Conservation (phyloP, 768 basidiomycete species). For the Polyporus arcularius region DNA sequence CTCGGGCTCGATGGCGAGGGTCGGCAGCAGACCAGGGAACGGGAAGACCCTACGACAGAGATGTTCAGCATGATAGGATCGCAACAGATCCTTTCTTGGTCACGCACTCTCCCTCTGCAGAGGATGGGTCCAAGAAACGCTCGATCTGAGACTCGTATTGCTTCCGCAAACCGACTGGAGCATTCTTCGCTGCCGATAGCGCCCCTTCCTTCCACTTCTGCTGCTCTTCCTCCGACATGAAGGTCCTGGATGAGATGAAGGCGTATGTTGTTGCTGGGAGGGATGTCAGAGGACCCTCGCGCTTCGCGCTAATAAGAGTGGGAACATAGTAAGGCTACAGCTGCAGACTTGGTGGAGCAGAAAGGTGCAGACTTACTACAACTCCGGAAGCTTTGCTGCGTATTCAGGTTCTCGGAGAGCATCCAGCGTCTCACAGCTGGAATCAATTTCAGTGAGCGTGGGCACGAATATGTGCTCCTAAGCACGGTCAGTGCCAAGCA, state of each 20-base stretch:
- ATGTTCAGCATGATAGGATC: background rate
- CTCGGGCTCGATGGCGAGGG: background rate
- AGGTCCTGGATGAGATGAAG: background rate
- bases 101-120: conserved; percentile 7
- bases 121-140: background rate
- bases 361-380: conserved; percentile 5
- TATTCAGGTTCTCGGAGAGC: background rate
- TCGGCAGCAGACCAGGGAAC: conserved; percentile 5
- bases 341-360: no score
- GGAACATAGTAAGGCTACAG: no score
- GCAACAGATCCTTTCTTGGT: background rate
- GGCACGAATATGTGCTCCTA: conserved; percentile 8
- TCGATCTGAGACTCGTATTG: conserved; percentile 2
- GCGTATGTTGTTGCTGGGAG: background rate
- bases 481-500: background rate
- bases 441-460: conserved; percentile 6
- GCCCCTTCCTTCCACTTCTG: background rate
- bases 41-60: background rate
- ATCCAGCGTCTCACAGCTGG: conserved; percentile 5
- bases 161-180: background rate
- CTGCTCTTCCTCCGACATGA: background rate
- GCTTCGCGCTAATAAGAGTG: background rate
- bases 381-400: background rate
- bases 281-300: conserved; percentile 1
- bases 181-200: background rate